Percentiles rank a stretch among this genome's conserved stretches.
phyloP scores from a whole-genome alignment of 768 basidiomycete species.

The Lactarius sp. region DNA sequence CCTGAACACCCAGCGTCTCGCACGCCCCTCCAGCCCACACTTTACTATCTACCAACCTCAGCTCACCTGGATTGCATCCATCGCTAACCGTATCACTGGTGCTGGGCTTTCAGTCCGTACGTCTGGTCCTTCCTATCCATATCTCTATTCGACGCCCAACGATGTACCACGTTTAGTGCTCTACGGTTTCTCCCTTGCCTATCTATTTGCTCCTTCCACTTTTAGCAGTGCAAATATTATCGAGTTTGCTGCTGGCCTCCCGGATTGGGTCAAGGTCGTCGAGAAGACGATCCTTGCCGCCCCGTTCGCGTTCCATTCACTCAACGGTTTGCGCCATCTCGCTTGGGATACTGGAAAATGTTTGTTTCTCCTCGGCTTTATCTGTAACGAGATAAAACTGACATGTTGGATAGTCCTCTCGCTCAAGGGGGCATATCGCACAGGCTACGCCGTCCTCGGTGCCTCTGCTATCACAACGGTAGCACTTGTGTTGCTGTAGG shows the following conservation, averaged over 20 bases:
- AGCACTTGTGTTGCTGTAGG: constrained; percentile 54
- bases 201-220: constrained; percentile 74
- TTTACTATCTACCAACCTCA: constrained; percentile 97
- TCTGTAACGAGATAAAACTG: not conserved
- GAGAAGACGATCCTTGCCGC: constrained; percentile 76
- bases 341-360: constrained; percentile 86
- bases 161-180: constrained; percentile 51
- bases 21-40: constrained; percentile 90
- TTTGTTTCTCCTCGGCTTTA: constrained; percentile 40
- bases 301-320: constrained; percentile 87
- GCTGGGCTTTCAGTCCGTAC: constrained; percentile 69
- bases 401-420: constrained; percentile 53
- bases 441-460: constrained; percentile 82
- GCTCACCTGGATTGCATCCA: constrained; percentile 84
- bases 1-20: constrained; percentile 82
- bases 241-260: constrained; percentile 63
- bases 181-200: constrained; percentile 83
- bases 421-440: constrained; percentile 72
- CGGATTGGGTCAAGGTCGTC: constrained; percentile 68
- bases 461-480: constrained; percentile 72
- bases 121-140: constrained; percentile 31
- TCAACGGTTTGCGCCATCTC: constrained; percentile 89
- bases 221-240: constrained; percentile 79
- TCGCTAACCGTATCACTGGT: constrained; percentile 85
- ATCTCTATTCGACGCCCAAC: not conserved